Base-by-base conservation (phyloP, 768 basidiomycete genomes). In the Leccinum uliginosum region DNA sequence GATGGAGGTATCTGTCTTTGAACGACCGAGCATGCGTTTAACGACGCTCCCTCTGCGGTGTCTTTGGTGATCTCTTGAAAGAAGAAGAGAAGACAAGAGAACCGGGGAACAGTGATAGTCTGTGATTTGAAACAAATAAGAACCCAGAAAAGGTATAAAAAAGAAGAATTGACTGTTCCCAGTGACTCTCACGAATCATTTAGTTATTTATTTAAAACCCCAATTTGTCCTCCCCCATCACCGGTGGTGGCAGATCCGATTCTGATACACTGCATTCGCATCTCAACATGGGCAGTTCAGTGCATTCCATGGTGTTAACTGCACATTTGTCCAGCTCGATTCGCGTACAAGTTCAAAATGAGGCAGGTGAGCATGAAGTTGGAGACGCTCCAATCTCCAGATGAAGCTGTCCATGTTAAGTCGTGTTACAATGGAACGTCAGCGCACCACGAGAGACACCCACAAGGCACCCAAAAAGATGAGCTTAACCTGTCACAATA, bases 11-110 rank as follows among this genome's bases (percentile, higher is more conserved):
- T 87, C 86, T 0, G 87, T 89, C 55, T 76, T 81, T 12, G 86
- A 84, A 1, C 87, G 80, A 9, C 79, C 78, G 1, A 90, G 80
- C 88, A 91, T 91, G 21, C 87, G 84, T 55, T 83, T 85, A 11
- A 85, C 79, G 6, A 89, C 67, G 45, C 73, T 71, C 19, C 59
- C 54, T 75, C 4, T 54, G 38, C 40, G 61, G 61, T 9, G 61
- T 62, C 8, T 51, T 40, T n/a, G 53, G 61, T n/a, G 50, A 32
- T 50, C 26, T 32, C 5, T n/a, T n/a, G n/a, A n/a, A n/a, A n/a
- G 6, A 10, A 43, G 40, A 43, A 11, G n/a, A 43, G 40, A 19
- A 40, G 35, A 38, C 17, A 3, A n/a, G 1, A 17, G 35, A 38
- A 40, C 10, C 5, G 12, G 19, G 40, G 6, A 43, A 19, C 5